A percentile compares a stretch with the other conserved stretches of the same genome.
These are phyloP conservation scores for Canavalia gladiata DNA, from an alignment of 306 rosid species.

Conservation along the genomic window DNA sequence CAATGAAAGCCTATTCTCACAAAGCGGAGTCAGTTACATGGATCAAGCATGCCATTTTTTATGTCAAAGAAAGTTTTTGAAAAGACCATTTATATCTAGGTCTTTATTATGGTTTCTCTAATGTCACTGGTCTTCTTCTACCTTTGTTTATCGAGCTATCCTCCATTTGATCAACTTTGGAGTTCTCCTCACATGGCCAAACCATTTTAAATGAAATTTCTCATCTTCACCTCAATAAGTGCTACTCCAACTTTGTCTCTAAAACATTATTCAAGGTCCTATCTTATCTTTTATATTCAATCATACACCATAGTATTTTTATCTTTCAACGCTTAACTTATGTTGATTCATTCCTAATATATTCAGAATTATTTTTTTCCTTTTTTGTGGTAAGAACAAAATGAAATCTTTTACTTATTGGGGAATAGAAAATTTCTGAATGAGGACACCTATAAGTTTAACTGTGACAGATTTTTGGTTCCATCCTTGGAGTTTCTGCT, in stretches of 20 bases:
- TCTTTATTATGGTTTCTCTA: not conserved
- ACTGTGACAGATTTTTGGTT: constrained; percentile 77
- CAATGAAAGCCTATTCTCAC: not conserved
- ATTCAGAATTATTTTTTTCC: not conserved
- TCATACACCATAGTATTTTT: not conserved
- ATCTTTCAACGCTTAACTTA: not conserved
- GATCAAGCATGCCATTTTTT: not conserved
- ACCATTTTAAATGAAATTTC: not conserved
- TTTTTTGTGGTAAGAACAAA: not conserved
- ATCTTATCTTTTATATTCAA: constrained; percentile 8
- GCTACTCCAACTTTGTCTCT: not conserved
- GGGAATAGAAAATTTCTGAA: not conserved
- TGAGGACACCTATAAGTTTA: constrained; percentile 32
- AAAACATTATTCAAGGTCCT: not conserved
- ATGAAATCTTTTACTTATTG: constrained; percentile 9
- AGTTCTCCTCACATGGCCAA: not conserved
- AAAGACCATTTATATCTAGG: not conserved
- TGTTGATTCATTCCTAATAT: constrained; percentile 3
- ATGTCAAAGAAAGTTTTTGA: not conserved
- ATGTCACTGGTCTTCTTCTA: not conserved
- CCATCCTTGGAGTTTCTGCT: constrained; percentile 89
- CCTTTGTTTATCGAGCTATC: not conserved
- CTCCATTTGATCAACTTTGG: not conserved
- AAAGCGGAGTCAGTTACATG: not conserved
- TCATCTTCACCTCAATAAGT: not conserved